Percentiles rank a stretch among this genome's conserved stretches.
These are phyloP conservation scores for Coprinopsis marcescibilis DNA, from an alignment of 768 basidiomycete species.

Conservation along the genomic window DNA sequence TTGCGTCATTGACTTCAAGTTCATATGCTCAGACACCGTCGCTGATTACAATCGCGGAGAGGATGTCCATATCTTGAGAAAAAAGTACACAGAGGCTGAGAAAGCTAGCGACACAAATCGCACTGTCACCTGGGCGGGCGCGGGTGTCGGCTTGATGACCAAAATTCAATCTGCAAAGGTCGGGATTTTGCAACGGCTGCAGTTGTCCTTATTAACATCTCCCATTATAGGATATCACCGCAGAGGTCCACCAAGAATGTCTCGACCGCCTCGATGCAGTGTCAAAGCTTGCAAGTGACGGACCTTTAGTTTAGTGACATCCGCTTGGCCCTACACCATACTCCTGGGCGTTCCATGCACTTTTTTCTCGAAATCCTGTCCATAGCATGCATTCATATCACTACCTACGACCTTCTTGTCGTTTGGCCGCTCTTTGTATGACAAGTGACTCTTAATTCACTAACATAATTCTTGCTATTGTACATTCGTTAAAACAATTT, in stretches of 20 bases:
- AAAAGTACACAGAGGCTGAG: slow-evolving; percentile 40
- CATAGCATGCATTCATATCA: no score
- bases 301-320: no score
- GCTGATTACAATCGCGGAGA: slow-evolving; percentile 49
- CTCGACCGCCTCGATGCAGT: slow-evolving; percentile 24
- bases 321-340: no score
- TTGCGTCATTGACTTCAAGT: slow-evolving; percentile 5
- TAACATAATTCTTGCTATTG: no score
- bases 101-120: slow-evolving; percentile 41
- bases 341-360: no score
- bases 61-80: slow-evolving; percentile 34
- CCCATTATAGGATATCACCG: slow-evolving; percentile 45
- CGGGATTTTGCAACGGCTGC: not conserved
- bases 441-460: no score
- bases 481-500: no score
- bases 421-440: no score
- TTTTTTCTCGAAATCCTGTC: no score
- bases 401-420: no score
- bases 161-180: slow-evolving; percentile 36
- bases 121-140: slow-evolving; percentile 64
- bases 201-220: slow-evolving; percentile 1
- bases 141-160: slow-evolving; percentile 54
- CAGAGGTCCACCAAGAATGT: slow-evolving; percentile 47
- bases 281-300: not conserved
- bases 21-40: slow-evolving; percentile 41